Conservation (phyloP, 2,329 filamentous ascomycete genomes). For the Penicillium hesseltinei region DNA sequence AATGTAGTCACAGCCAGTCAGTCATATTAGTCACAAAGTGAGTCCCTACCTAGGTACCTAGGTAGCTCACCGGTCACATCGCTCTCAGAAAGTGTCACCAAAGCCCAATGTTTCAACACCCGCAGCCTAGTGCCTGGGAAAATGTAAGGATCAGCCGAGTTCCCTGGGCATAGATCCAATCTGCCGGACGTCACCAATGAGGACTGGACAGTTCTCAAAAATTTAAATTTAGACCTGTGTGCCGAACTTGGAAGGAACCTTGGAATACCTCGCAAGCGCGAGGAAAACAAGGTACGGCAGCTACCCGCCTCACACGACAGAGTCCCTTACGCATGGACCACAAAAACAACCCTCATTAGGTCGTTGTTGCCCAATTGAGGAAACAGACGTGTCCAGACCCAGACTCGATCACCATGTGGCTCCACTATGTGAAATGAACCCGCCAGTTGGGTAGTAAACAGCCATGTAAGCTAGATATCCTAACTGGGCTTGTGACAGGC, state of each 20-base stretch:
- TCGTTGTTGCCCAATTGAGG: conserved; percentile 54
- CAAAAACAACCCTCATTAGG: conserved; percentile 41
- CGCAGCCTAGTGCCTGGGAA: background rate
- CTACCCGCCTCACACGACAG: conserved; percentile 20
- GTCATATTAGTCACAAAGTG: conserved; percentile 11
- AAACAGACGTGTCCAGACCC: conserved; percentile 61
- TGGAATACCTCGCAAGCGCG: conserved; percentile 63
- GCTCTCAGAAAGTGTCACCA: conserved; percentile 35
- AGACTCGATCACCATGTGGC: conserved; percentile 80
- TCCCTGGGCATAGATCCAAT: conserved; percentile 53
- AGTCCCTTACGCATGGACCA: conserved; percentile 2
- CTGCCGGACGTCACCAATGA: conserved; percentile 53
- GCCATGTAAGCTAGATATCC: background rate
- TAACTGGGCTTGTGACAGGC: conserved; percentile 67
- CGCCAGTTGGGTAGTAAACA: background rate
- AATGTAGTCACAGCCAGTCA: conserved; percentile 24
- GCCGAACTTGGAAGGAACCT: conserved; percentile 65
- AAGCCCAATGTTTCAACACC: background rate
- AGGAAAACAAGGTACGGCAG: conserved; percentile 56
- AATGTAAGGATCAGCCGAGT: conserved; percentile 37
- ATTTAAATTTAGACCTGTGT: conserved; percentile 66
- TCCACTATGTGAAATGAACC: conserved; percentile 65
- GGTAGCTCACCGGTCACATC: conserved; percentile 70
- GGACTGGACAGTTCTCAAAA: conserved; percentile 65
- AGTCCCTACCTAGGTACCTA: conserved; percentile 30